Percentiles rank a stretch among this genome's conserved stretches.
These are phyloP conservation scores for Huntiella bhutanensis DNA, from an alignment of 2,329 filamentous ascomycete species.

Conservation along the genomic window DNA sequence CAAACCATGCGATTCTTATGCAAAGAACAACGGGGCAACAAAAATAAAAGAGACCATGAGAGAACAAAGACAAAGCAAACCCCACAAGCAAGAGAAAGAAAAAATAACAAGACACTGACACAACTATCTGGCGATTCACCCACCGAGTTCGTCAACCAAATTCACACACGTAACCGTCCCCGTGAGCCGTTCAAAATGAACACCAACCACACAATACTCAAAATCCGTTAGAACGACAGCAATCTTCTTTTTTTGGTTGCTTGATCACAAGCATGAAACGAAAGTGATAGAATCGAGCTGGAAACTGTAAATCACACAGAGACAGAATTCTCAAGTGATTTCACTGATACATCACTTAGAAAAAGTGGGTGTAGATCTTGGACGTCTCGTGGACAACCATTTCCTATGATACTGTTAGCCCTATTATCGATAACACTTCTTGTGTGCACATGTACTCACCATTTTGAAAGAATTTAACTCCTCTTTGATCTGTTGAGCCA, in stretches of 20 bases:
- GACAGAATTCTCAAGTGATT: too few species aligned
- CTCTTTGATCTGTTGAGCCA: slow-evolving; percentile 98
- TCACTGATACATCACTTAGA: slow-evolving; percentile 39
- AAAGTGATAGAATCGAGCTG: too few species aligned
- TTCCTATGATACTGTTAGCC: slow-evolving; percentile 39
- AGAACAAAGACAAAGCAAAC: slow-evolving; percentile 11
- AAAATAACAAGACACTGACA: slow-evolving; percentile 9
- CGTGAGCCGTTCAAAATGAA: too few species aligned
- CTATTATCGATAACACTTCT: not conserved
- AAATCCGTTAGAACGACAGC: too few species aligned
- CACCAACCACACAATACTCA: too few species aligned
- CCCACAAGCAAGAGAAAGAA: slow-evolving; percentile 15
- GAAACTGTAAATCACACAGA: too few species aligned
- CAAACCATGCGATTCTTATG: slow-evolving; percentile 10
- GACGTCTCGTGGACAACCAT: slow-evolving; percentile 99
- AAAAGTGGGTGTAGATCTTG: slow-evolving; percentile 99
- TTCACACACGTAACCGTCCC: too few species aligned
- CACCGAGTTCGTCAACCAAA: too few species aligned
- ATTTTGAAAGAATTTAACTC: slow-evolving; percentile 99
- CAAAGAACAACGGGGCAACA: slow-evolving; percentile 19
- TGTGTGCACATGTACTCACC: slow-evolving; percentile 35
- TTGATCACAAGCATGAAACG: too few species aligned
- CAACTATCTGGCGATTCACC: too few species aligned
- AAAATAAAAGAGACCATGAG: slow-evolving; percentile 14
- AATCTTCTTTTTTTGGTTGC: too few species aligned